phyloP scores from a whole-genome alignment of 2,329 filamentous ascomycete species.

The Beauveria sp. region DNA sequence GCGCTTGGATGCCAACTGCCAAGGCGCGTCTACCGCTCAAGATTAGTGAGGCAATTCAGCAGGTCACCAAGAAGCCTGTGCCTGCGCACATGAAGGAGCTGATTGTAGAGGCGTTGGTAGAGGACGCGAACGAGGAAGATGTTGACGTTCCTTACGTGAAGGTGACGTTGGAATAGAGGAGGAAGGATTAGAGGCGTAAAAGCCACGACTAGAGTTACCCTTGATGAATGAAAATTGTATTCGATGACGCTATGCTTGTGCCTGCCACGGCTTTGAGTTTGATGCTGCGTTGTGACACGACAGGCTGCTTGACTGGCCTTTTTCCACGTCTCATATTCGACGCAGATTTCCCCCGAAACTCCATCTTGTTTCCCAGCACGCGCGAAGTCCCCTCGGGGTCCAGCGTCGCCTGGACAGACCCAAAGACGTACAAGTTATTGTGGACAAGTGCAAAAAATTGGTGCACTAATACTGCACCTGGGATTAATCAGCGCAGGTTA shows the following conservation, averaged over 20 bases:
- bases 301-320: not conserved
- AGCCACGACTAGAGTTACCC: not conserved
- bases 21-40: constrained; percentile 50
- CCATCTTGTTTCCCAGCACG: not conserved
- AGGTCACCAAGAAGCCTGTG: constrained; percentile 77
- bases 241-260: not conserved
- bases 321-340: constrained; percentile 12
- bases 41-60: constrained; percentile 73
- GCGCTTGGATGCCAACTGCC: constrained; percentile 75
- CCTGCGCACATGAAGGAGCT: constrained; percentile 82
- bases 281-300: not conserved
- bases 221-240: not conserved
- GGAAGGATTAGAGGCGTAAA: not conserved
- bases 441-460: too few species aligned
- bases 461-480: too few species aligned
- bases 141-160: constrained; percentile 86
- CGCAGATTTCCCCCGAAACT: not conserved
- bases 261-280: not conserved
- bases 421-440: not conserved
- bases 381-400: not conserved
- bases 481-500: too few species aligned
- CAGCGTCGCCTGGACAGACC: too few species aligned
- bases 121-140: constrained; percentile 76
- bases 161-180: not conserved
- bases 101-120: constrained; percentile 83